Evolutionary conservation across 129 eudicot species (phyloP), one percentile per base, ranked within the genome.

Genomic region (Artemisia annua): DNA sequence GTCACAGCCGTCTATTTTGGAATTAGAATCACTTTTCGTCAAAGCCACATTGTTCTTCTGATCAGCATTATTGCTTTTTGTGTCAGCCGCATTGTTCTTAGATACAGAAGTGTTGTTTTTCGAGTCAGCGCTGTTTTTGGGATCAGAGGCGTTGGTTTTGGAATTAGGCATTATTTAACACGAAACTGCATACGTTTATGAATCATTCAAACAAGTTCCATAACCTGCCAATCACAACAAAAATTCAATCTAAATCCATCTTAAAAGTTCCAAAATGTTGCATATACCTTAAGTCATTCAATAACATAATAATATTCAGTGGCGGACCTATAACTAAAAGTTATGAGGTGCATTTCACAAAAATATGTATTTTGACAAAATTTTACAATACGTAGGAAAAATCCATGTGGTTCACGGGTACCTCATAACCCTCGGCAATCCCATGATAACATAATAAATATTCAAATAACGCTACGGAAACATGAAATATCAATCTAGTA

Each of bases 111-210:
- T 71, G 61, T 32, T 69, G 63, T 62, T 69, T 68, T 69, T 77
- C 17, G 19, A 18, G 30, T 61, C 77, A 73, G 61, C 32, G 8
- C 15, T 35, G 64, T 69, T 70, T 61, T 77, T 77, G 12, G 76
- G 35, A 52, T 77, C 81, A 62, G 71, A 62, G n/a, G 39, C 52
- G 49, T 11, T 70, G 76, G 46, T 77, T 70, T 77, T 77, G 30
- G 82, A 15, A 78, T 78, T 71, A 78, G 82, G 82, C 82, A 78
- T 78, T 18, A 54, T 78, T 28, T 53, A 69, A 69, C 44, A 24
- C 9, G 54, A 32, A 71, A 17, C 35, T 57, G 50, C 69, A 57
- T 48, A n/a, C 39, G 52, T 32, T 43, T 1, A 62, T 0, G 48
- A 17, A 48, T 64, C 61, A 22, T 76, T 67, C 68, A 20, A 52